Base-by-base conservation (phyloP, 2,329 filamentous ascomycete species). In the Fusarium verrucosum region DNA sequence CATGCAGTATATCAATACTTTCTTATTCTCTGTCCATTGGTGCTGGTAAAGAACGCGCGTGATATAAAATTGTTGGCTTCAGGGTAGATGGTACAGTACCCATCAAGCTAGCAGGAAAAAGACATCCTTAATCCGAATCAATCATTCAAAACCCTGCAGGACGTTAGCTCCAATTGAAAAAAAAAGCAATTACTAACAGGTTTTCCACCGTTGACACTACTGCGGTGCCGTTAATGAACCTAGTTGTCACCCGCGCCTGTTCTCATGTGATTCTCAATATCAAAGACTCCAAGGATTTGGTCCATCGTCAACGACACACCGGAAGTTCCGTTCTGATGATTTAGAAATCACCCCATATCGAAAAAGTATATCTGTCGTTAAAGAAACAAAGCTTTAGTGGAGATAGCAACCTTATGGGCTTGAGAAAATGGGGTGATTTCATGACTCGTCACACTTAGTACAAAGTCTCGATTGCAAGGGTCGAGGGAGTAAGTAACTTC, bases 381-480 rank as follows among this genome's bases (percentile, higher is more conserved):
- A 54, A 59, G 43, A 65, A 58, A 37, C 37, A 32, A 60, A 47
- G 57, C 32, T 30, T 46, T 40, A 32, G 43, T 37, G 36, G 46
- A 40, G 40, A 43, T 49, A 44, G 33, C 54, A 50, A 41, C 42
- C 46, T 32, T 33, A 28, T 50, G 42, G 32, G 32, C 40, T 33
- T 23, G 19, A 49, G 22, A 30, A 49, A 44, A 50, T 45, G 45
- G 49, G 54, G 46, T 38, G 22, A 25, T 28, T 35, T 33, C 53
- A 66, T 68, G 65, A 69, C 65, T 68, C 62, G 65, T 43, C 35
- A 41, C 9, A 22, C 35, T 47, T 30, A n/a, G 38, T 43, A 42
- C 23, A 32, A n/a, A 58, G 40, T 17, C 33, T 26, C 22, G 36
- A 42, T 51, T 64, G 37, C 53, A 55, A 45, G 58, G 53, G 32